Base-by-base conservation (phyloP, 306 rosid species). In the Cucurbita moschata region DNA sequence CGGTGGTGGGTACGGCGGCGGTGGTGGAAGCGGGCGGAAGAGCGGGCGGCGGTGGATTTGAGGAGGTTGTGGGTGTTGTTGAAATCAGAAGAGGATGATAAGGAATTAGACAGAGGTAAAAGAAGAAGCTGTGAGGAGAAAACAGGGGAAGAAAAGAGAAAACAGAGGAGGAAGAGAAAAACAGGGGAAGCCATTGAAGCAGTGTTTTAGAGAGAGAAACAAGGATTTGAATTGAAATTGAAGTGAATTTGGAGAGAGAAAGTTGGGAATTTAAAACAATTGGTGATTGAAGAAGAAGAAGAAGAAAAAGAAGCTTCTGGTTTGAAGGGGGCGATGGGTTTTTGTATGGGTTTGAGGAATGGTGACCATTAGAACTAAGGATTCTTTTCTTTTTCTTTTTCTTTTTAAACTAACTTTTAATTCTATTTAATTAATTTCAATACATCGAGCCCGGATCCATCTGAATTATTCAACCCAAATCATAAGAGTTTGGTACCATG, bases 41-140 rank as follows among this genome's bases (percentile, higher is more conserved):
- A 93, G 67, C 94, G 94, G 7, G 80, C 8, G 62, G 97, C 51
- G 35, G 92, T 79, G 38, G 90, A 75, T 76, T 90, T 90, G 77
- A 93, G 96, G 47, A 93, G 97, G 57, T 84, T 84, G 66, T 82
- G 97, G 62, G 93, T 88, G 46, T 38, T 83, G 81, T 83, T 88
- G 84, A 87, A 87, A 52, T 87, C 89, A 76, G 88, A 72, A 0
- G 67, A 78, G 62, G 94, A 83, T n/a, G 96, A 86, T 16, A 93
- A 70, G 16, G 90, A 77, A 80, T 93, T 88, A 37, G 89, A 82
- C 14, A 93, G 75, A n/a, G 97, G 89, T 1, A 93, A 44, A 0
- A 90, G 73, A 11, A 88, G 42, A 11, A 56, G 76, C 56, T 82
- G 76, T 1, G 85, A 85, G 0, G 53, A 58, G 6, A 85, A 80